A percentile compares a stretch with the other conserved stretches of the same genome.
Conservation (phyloP, 768 basidiomycete species). For the Lactarius indigo region DNA sequence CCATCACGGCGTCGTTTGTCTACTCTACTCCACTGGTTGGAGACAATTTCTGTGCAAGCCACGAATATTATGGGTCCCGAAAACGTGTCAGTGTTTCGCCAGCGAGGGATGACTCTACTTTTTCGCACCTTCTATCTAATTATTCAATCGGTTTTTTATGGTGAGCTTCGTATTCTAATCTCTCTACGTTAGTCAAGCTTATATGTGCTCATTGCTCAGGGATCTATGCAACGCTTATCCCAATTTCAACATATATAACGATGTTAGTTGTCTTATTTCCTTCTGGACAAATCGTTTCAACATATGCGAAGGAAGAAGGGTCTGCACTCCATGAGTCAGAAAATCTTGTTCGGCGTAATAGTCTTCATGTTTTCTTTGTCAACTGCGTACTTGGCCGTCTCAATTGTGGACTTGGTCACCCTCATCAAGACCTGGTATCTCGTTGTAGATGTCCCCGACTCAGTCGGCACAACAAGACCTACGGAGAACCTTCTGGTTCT, state of each 20-base stretch:
- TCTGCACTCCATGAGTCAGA: background rate
- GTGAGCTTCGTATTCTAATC: background rate
- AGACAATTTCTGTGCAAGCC: background rate
- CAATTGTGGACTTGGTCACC: background rate
- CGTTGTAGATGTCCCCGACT: background rate
- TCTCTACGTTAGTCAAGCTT: background rate
- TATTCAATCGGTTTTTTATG: background rate
- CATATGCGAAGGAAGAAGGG: background rate
- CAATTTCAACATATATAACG: constrained; percentile 5
- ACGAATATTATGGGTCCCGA: background rate
- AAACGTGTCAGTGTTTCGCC: background rate
- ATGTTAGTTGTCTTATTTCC: background rate
- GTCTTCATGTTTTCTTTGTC: constrained; percentile 7
- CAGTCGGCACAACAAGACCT: background rate
- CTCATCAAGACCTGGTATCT: background rate
- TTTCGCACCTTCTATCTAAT: background rate
- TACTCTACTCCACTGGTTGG: background rate
- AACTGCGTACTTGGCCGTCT: constrained; percentile 6
- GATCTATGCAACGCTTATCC: constrained; percentile 7
- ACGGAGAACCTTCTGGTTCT: background rate
- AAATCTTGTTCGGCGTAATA: background rate
- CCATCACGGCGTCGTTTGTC: background rate
- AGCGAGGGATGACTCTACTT: background rate
- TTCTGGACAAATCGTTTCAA: background rate
- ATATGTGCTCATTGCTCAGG: background rate